Conservation (phyloP, 2,329 filamentous ascomycete genomes). For the Microsporum canis region DNA sequence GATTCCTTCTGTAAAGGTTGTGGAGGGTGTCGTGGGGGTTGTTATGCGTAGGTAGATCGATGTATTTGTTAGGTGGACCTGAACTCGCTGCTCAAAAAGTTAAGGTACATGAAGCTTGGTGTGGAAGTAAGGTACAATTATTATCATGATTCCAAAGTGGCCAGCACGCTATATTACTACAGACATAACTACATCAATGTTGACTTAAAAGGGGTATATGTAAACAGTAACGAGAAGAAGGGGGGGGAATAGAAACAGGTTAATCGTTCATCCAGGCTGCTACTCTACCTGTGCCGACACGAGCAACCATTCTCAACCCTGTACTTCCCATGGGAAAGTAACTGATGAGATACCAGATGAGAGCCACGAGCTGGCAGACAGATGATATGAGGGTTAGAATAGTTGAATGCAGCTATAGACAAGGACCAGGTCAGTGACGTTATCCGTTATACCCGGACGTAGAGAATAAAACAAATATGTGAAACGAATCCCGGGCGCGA, state of each 20-base stretch:
- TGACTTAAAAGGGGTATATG: neutral
- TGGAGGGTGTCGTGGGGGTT: constrained; percentile 45
- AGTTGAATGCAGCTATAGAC: constrained; percentile 62
- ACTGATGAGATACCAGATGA: constrained; percentile 89
- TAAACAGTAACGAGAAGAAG: neutral
- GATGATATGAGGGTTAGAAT: constrained; percentile 76
- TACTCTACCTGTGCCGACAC: constrained; percentile 73
- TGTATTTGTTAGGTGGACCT: neutral
- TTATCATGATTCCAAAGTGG: neutral
- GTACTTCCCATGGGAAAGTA: constrained; percentile 97
- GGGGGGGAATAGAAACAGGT: neutral
- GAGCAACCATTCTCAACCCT: constrained; percentile 73
- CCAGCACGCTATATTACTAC: neutral
- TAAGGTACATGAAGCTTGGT: neutral
- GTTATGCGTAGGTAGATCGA: constrained; percentile 29
- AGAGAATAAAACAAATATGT: neutral
- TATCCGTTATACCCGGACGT: neutral
- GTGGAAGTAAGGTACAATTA: neutral
- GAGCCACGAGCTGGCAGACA: constrained; percentile 67
- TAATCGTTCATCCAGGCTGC: constrained; percentile 78
- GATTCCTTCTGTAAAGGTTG: constrained; percentile 43
- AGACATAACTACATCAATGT: neutral
- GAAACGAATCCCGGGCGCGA: neutral
- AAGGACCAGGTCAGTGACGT: constrained; percentile 17
- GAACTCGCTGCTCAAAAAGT: neutral